Evolutionary conservation across 2,329 filamentous ascomycete species (phyloP), one percentile per base, ranked within the genome.

Genomic region (Seiridium cupressi): DNA sequence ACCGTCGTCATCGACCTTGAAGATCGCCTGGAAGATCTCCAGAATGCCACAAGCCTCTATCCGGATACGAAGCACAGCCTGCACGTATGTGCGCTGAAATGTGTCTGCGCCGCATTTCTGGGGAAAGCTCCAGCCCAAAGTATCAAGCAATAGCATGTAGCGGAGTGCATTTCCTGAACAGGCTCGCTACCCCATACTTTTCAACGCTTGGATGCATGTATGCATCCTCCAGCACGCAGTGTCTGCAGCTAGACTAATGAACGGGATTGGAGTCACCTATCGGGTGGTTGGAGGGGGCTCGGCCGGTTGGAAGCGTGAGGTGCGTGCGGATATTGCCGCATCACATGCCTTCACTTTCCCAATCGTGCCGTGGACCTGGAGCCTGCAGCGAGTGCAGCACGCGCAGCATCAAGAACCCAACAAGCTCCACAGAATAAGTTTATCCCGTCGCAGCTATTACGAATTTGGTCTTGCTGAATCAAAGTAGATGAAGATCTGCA

Each of bases 401-500:
- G 38, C 7, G 7, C 38, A 42, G 13, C 18, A 26, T 26, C 18
- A 2, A 26, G 18, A 26, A 26, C 2, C 18, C 18, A 26, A 26
- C 18, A 26, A 26, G 18, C 18, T 26, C 18, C 18, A 26, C 18
- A 26, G 18, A 26, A 26, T 26, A 26, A 26, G 18, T 26, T 26
- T 26, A 26, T 26, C 18, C 18, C 18, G 18, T 26, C n/a, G 47
- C 34, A 53, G 18, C 34, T 13, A 53, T 36, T 35, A 32, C 34
- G 34, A 34, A 35, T 36, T 34, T 35, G 31, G 11, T 31, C 49
- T n/a, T 18, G 32, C n/a, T 53, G 9, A 36, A 35, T 36, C 35
- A 13, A 57, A 44, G 18, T 44, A 47, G 40, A 44, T 57, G 46
- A 42, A n/a, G 54, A 57, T 57, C 54, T 57, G 44, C 54, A 48